Conservation (phyloP, 106 monocot genomes). For the Phalaenopsis equestris region DNA sequence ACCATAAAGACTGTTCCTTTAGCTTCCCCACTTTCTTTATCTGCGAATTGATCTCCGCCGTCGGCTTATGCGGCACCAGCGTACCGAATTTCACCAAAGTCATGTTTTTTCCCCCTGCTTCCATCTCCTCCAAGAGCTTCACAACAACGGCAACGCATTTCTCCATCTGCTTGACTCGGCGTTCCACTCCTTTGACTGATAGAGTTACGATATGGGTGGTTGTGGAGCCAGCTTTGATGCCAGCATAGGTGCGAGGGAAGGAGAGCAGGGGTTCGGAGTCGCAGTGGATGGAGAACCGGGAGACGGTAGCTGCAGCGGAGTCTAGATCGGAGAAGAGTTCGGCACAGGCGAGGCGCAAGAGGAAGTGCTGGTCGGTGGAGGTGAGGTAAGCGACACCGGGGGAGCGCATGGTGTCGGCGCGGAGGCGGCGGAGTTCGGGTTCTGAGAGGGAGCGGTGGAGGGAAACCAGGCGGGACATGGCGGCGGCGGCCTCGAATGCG, state of each 20-base stretch:
- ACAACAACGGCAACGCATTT: slow-evolving; percentile 19
- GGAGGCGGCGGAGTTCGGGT: slow-evolving; percentile 29
- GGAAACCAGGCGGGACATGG: slow-evolving; percentile 57
- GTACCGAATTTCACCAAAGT: slow-evolving; percentile 7
- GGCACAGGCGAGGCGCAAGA: slow-evolving; percentile 57
- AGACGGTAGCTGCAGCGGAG: slow-evolving; percentile 33
- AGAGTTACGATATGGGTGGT: neutral
- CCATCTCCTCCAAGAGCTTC: slow-evolving; percentile 50
- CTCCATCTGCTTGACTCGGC: slow-evolving; percentile 58
- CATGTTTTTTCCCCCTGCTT: slow-evolving; percentile 4
- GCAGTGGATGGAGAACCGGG: slow-evolving; percentile 24
- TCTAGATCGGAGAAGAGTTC: slow-evolving; percentile 64
- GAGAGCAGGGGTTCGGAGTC: slow-evolving; percentile 17
- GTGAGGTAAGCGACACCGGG: slow-evolving; percentile 64
- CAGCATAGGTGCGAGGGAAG: slow-evolving; percentile 48
- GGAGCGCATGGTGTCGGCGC: slow-evolving; percentile 47
- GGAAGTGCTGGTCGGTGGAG: slow-evolving; percentile 60
- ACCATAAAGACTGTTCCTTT: slow-evolving; percentile 65
- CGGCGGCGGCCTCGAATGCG: neutral
- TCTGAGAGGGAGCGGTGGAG: slow-evolving; percentile 62
- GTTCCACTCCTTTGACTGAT: slow-evolving; percentile 18
- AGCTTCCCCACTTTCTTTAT: slow-evolving; percentile 34
- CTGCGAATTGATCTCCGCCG: slow-evolving; percentile 31
- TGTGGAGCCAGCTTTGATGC: slow-evolving; percentile 36
- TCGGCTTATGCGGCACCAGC: slow-evolving; percentile 29